Evolutionary conservation across 2,329 filamentous ascomycete species (phyloP).

Genomic region (Cytospora paraplurivora): DNA sequence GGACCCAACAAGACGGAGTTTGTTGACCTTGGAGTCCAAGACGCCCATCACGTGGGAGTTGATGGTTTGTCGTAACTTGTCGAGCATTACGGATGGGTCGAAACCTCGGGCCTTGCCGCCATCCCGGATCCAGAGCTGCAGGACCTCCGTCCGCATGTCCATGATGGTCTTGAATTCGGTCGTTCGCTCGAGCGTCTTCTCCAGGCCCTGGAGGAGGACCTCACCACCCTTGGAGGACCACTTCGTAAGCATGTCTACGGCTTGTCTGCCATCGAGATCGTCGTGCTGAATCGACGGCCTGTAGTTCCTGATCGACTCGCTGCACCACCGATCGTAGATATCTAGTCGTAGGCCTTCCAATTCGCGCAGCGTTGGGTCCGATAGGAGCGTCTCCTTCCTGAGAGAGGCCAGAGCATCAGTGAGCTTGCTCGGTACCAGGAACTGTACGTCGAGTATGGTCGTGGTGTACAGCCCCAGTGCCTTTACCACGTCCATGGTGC

Average conservation of each 20-base stretch:
- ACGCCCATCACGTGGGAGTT: conserved; percentile 68
- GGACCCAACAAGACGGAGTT: conserved; percentile 65
- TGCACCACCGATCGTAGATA: conserved; percentile 76
- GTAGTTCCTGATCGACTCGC: conserved; percentile 80
- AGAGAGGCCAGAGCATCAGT: conserved; percentile 68
- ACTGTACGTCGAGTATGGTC: conserved; percentile 77
- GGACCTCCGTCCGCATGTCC: conserved; percentile 66
- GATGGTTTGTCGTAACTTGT: conserved; percentile 67
- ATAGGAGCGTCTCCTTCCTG: conserved; percentile 70
- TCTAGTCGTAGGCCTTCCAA: conserved; percentile 76
- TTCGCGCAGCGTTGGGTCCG: conserved; percentile 66
- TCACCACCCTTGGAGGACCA: conserved; percentile 67
- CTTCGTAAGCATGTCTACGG: conserved; percentile 59
- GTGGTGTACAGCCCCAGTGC: conserved; percentile 73
- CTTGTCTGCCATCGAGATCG: conserved; percentile 64
- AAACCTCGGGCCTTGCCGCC: conserved; percentile 66
- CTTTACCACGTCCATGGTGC: conserved; percentile 56
- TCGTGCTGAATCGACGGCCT: conserved; percentile 86
- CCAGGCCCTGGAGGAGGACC: conserved; percentile 63
- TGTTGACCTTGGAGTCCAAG: conserved; percentile 63
- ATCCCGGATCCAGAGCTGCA: conserved; percentile 76
- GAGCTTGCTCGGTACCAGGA: conserved; percentile 72
- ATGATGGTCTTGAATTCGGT: conserved; percentile 70
- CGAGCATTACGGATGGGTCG: conserved; percentile 67
- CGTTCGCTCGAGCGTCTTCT: conserved; percentile 59